phyloP scores from a whole-genome alignment of 352 stramenopile genomes.

The Albugo laibachii region DNA sequence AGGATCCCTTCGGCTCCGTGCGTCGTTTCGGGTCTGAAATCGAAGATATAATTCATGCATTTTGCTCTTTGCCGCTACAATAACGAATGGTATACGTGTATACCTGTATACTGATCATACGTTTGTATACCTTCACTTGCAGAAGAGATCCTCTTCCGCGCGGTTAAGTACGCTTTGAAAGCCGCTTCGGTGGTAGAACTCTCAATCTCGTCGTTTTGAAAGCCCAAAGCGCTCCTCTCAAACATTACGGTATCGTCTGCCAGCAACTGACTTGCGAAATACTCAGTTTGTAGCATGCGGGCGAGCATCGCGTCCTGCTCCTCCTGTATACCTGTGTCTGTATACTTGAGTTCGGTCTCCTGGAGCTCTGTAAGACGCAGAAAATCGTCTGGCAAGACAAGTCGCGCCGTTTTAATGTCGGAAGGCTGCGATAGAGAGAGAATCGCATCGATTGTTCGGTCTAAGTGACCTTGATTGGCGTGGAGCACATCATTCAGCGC shows the following conservation, averaged over 20 bases:
- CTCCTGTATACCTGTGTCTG: constrained; percentile 23
- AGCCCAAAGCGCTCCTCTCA: neutral
- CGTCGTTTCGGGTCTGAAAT: constrained; percentile 50
- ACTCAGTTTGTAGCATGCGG: constrained; percentile 68
- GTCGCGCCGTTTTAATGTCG: too few species aligned
- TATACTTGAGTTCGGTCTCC: neutral
- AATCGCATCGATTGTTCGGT: constrained; percentile 54
- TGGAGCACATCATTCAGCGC: constrained; percentile 40
- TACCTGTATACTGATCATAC: too few species aligned
- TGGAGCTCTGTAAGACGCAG: constrained; percentile 20
- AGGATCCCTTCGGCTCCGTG: constrained; percentile 22
- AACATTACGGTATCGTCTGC: constrained; percentile 12
- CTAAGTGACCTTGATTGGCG: constrained; percentile 39
- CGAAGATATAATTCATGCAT: constrained; percentile 68
- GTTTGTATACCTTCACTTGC: constrained; percentile 44
- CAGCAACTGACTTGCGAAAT: constrained; percentile 57
- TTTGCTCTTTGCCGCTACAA: constrained; percentile 54
- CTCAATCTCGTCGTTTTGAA: constrained; percentile 12
- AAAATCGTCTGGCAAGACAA: constrained; percentile 40
- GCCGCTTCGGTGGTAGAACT: constrained; percentile 54
- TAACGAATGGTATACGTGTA: too few species aligned
- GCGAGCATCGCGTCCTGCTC: constrained; percentile 45
- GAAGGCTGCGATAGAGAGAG: constrained; percentile 4
- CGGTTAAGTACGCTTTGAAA: constrained; percentile 39
- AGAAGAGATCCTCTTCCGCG: constrained; percentile 45